Evolutionary conservation across 1,284 basidiomycete species (phyloP).

Genomic region (Ustilago lituana): DNA sequence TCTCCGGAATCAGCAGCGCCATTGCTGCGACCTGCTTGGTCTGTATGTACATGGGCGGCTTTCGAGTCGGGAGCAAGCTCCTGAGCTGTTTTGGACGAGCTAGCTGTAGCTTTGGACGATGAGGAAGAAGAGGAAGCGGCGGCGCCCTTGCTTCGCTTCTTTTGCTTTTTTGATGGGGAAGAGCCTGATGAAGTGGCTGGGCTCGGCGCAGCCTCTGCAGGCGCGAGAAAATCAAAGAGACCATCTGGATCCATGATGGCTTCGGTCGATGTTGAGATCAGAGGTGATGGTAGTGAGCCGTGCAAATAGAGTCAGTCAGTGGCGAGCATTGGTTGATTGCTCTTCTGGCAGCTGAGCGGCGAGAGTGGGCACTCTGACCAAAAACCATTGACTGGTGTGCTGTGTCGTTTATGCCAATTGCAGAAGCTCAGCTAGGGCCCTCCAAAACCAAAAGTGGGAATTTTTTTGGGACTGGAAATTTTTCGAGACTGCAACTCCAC

Average conservation of each 20-base stretch:
- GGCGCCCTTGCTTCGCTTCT: conserved; percentile 38
- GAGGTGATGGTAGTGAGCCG: conserved; percentile 9
- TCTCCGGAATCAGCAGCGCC: not conserved
- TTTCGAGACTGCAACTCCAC: conserved; percentile 21
- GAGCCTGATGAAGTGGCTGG: conserved; percentile 27
- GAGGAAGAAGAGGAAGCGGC: conserved; percentile 21
- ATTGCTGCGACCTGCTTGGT: conserved; percentile 1
- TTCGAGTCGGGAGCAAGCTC: too few species aligned
- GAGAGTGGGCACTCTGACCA: too few species aligned
- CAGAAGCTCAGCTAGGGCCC: conserved; percentile 10
- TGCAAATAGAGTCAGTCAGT: too few species aligned
- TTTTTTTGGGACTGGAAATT: conserved; percentile 5
- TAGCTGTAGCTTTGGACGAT: not conserved
- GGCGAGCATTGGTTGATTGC: too few species aligned
- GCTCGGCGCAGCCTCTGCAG: conserved; percentile 29
- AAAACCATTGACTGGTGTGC: conserved; percentile 14
- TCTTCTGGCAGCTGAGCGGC: not conserved
- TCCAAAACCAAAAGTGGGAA: conserved; percentile 1
- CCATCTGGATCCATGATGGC: conserved; percentile 51
- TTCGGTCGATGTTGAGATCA: too few species aligned
- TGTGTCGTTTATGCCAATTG: not conserved
- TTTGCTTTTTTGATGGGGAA: conserved; percentile 42
- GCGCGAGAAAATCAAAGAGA: conserved; percentile 49
- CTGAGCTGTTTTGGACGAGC: not conserved
- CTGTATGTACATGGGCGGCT: not conserved